Percentiles rank a stretch among this genome's conserved stretches.
Evolutionary conservation across 1,139 yeast species (phyloP).

Genomic region (Yamadazyma taylorii): DNA sequence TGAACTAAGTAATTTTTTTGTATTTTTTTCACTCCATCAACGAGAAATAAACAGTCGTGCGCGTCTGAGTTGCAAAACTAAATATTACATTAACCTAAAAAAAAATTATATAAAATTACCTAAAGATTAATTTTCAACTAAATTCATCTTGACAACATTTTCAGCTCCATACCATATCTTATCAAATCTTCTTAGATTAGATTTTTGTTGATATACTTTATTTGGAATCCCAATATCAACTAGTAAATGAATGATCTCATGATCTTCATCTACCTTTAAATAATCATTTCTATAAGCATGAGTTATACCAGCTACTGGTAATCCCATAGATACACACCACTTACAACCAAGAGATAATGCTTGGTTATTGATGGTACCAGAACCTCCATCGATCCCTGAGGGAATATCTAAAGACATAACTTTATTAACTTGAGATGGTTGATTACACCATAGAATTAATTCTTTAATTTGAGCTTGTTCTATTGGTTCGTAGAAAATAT

Average conservation of each 20-base stretch:
- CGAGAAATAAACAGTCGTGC: neutral
- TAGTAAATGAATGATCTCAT: conserved; percentile 49
- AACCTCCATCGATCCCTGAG: conserved; percentile 82
- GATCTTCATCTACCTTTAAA: conserved; percentile 22
- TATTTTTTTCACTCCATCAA: neutral
- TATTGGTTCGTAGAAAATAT: conserved; percentile 40
- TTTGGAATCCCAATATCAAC: conserved; percentile 78
- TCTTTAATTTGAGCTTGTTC: conserved; percentile 46
- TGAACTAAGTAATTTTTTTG: neutral
- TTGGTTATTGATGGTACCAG: conserved; percentile 55
- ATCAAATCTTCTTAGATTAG: conserved; percentile 45
- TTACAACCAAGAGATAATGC: conserved; percentile 35
- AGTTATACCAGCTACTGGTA: conserved; percentile 68
- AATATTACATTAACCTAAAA: too few species aligned
- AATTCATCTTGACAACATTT: conserved; percentile 20
- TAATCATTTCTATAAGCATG: conserved; percentile 57
- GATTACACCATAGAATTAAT: conserved; percentile 60
- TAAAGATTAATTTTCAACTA: conserved; percentile 7
- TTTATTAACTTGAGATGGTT: conserved; percentile 44
- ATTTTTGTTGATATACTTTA: conserved; percentile 39
- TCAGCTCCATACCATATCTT: conserved; percentile 46
- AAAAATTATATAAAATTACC: too few species aligned
- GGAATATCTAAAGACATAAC: conserved; percentile 78
- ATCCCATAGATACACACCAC: conserved; percentile 69
- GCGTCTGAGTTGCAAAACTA: neutral